Base-by-base conservation (phyloP, 2,329 filamentous ascomycete species). In the Madurella mycetomatis region DNA sequence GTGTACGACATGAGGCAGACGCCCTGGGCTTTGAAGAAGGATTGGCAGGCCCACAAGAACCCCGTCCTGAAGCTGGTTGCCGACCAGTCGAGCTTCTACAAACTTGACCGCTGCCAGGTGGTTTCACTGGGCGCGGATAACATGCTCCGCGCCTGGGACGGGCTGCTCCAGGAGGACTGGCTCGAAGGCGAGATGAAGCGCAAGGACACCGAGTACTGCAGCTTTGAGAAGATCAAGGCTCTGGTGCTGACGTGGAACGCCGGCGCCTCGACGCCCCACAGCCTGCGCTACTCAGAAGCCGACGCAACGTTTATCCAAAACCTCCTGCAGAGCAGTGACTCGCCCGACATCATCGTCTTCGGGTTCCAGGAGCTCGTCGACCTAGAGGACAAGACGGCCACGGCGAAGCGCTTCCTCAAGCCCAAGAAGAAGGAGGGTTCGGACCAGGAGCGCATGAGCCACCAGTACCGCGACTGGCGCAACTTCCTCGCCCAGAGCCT, bases 301-400 rank as follows among this genome's bases (percentile, higher is more conserved):
- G 90, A 95, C 64, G 81, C 82, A 11, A 78, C 79, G 42, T 97
- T 97, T 69, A 88, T 97, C 65, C 84, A 85, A 60, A 84, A 92
- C 54, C 79, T 95, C 15, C 76, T 99, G 25, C 82, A 86, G 60
- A 82, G 81, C n/a, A 85, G 87, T 58, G 81, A 86, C 40, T 84
- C 87, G 8, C 90, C 94, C 0, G 94, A 97, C 63, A 91, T 99
- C 47, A 73, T 97, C 2, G 83, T 97, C 1, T 99, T 99, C 75
- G 92, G 92, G 1, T 99, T 99, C 70, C 94, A 99, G 70, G 94
- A 99, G 71, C 79, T 99, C n/a, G 94, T 99, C 4, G 94, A 99
- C 66, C 77, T 99, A 8, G 94, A 99, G 69, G 90, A 99, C 73
- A 97, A 97, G 74, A 95, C 92, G 62, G 88, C 95, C 48, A 97